Evolutionary conservation across 495 filamentous ascomycete genomes (phyloP).

Genomic region (Niebla homalea): DNA sequence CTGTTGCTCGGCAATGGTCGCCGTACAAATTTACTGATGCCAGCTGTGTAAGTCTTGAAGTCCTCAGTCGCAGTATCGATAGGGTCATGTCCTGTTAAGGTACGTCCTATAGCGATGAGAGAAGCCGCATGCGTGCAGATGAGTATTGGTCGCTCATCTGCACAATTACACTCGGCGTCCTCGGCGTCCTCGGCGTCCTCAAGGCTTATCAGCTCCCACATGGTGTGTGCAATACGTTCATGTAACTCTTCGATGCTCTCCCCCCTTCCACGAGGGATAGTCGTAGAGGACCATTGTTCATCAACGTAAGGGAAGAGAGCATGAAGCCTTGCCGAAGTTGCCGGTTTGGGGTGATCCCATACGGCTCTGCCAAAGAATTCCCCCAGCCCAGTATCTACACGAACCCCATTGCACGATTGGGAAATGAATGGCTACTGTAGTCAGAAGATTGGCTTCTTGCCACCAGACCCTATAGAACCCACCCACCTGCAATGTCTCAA

Average conservation of each 20-base stretch:
- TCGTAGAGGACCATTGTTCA: conserved; percentile 38
- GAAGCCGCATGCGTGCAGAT: conserved; percentile 86
- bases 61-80: conserved; percentile 55
- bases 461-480: too few species aligned
- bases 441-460: too few species aligned
- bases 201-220: conserved; percentile 55
- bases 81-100: conserved; percentile 64
- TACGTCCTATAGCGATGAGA: conserved; percentile 72
- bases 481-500: too few species aligned
- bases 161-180: conserved; percentile 14
- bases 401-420: conserved; percentile 33
- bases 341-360: conserved; percentile 76
- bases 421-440: too few species aligned
- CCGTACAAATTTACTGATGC: conserved; percentile 50
- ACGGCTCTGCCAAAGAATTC: conserved; percentile 81
- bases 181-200: conserved; percentile 45
- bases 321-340: conserved; percentile 41
- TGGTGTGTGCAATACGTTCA: conserved; percentile 57
- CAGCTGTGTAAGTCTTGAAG: conserved; percentile 77
- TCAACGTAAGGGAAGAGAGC: conserved; percentile 51
- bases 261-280: conserved; percentile 54
- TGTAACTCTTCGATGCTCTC: conserved; percentile 71
- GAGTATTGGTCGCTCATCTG: conserved; percentile 37
- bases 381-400: conserved; percentile 35
- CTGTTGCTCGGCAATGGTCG: conserved; percentile 6